phyloP scores from a whole-genome alignment of 331 rosid species.

The Rosa hybrid region DNA sequence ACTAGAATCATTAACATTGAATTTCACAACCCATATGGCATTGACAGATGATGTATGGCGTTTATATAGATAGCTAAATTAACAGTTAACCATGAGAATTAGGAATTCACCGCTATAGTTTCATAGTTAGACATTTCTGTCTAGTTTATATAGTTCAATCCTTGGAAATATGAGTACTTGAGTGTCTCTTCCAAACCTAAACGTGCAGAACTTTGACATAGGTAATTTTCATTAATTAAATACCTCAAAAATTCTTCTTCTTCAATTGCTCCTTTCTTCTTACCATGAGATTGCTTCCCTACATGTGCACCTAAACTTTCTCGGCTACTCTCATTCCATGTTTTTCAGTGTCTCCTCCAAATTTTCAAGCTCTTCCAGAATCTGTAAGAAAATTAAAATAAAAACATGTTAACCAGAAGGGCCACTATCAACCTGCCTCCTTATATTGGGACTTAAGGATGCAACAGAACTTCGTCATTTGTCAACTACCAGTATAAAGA shows the following conservation, averaged over 20 bases:
- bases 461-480: not conserved
- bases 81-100: not conserved
- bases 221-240: not conserved
- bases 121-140: not conserved
- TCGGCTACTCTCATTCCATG: slow-evolving; percentile 71
- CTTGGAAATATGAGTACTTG: not conserved
- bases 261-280: slow-evolving; percentile 71
- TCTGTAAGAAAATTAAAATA: slow-evolving; percentile 34
- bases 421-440: not conserved
- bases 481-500: not conserved
- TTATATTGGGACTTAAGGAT: not conserved
- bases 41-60: not conserved
- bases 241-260: slow-evolving; percentile 70
- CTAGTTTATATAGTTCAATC: not conserved
- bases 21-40: not conserved
- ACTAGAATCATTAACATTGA: slow-evolving; percentile 9
- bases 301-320: slow-evolving; percentile 66
- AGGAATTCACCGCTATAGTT: not conserved
- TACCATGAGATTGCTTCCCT: slow-evolving; percentile 60
- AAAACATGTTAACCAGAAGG: slow-evolving; percentile 3
- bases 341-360: slow-evolving; percentile 82
- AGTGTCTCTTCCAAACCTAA: not conserved
- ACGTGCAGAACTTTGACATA: not conserved
- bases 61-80: not conserved
- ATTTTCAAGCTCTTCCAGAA: slow-evolving; percentile 94